Evolutionary conservation across 805 yeast genomes (phyloP).

Genomic region (Hanseniaspora guilliermondii): DNA sequence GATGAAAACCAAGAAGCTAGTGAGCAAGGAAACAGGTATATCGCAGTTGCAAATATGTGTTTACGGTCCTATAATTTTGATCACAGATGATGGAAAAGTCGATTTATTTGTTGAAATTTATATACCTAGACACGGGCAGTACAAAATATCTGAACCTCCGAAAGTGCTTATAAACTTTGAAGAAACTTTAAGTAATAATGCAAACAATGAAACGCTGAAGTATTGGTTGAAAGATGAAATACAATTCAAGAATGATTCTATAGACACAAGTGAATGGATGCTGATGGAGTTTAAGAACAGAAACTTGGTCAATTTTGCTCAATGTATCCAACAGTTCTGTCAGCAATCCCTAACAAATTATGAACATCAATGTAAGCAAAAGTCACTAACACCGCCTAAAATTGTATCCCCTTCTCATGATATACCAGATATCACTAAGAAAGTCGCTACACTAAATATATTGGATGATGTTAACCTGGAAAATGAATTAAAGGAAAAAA

Average conservation of each 20-base stretch:
- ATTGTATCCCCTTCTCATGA: background rate
- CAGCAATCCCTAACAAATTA: background rate
- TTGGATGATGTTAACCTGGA: slow-evolving; percentile 5
- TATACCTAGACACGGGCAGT: slow-evolving; percentile 43
- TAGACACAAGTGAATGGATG: slow-evolving; percentile 1
- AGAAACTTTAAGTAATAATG: slow-evolving; percentile 26
- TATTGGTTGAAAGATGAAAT: slow-evolving; percentile 59
- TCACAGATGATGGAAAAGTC: slow-evolving; percentile 23
- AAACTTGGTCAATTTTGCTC: background rate
- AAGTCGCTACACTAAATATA: background rate
- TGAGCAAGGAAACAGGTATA: slow-evolving; percentile 41
- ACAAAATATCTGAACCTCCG: slow-evolving; percentile 38
- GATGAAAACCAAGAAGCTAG: slow-evolving; percentile 57
- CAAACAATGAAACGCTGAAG: slow-evolving; percentile 39
- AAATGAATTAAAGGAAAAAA: background rate
- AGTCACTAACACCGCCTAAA: background rate
- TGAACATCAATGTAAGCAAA: background rate
- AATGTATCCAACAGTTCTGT: background rate
- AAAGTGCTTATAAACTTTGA: slow-evolving; percentile 41
- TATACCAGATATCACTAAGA: background rate
- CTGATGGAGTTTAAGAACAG: background rate
- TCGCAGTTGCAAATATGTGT: slow-evolving; percentile 50
- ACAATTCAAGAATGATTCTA: background rate
- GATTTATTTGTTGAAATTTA: background rate
- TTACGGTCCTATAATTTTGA: slow-evolving; percentile 33